Percentiles rank a stretch among this genome's conserved stretches.
Conservation (phyloP, 306 rosid species). For the Sindora glabra region DNA sequence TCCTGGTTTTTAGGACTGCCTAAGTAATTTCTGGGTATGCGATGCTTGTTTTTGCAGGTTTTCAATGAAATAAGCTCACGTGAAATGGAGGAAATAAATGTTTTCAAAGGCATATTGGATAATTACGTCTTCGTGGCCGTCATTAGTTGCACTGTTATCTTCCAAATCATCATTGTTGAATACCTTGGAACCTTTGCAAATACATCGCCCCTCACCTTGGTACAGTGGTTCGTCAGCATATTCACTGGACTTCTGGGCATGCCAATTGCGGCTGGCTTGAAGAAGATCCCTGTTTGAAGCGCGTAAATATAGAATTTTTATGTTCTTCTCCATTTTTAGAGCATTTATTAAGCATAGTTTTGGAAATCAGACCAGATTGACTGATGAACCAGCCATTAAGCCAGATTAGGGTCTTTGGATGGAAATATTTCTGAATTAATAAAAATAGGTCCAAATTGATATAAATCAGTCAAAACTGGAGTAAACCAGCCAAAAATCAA, state of each 20-base stretch:
- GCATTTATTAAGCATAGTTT: no score
- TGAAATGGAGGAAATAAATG: conserved; percentile 85
- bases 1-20: no score
- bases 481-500: no score
- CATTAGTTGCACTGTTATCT: conserved; percentile 48
- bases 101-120: conserved; percentile 68
- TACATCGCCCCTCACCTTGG: conserved; percentile 61
- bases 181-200: conserved; percentile 87
- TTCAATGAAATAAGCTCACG: conserved; percentile 93
- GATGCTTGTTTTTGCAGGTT: conserved; percentile 55
- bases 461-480: no score
- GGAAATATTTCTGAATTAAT: no score
- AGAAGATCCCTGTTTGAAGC: conserved; percentile 65
- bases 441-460: no score
- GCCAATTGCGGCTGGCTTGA: conserved; percentile 79
- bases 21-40: conserved; percentile 11
- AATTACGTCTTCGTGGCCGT: conserved; percentile 72
- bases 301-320: no score
- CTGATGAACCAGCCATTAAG: no score
- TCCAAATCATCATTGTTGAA: conserved; percentile 79
- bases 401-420: no score
- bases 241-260: conserved; percentile 67
- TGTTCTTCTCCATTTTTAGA: no score
- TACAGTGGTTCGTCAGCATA: conserved; percentile 62
- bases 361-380: no score